Evolutionary conservation across 2,329 filamentous ascomycete genomes (phyloP).

Genomic region (Nannizziopsis arthrosporioides): DNA sequence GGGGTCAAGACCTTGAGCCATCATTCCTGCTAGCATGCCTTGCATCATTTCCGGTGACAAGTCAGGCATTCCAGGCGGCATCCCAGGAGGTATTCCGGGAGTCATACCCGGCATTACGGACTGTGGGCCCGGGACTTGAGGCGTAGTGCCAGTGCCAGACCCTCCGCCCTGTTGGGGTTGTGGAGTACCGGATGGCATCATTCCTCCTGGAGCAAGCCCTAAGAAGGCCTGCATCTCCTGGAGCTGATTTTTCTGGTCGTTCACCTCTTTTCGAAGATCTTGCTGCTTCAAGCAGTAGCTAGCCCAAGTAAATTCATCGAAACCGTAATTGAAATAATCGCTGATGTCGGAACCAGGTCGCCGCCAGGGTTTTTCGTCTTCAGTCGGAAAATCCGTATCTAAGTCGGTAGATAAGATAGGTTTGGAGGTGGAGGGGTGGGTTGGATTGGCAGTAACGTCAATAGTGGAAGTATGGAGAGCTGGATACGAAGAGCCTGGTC

Average conservation of each 20-base stretch:
- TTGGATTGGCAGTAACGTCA: slow-evolving; percentile 70
- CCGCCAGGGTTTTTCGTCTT: slow-evolving; percentile 84
- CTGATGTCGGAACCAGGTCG: slow-evolving; percentile 87
- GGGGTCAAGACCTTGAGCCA: slow-evolving; percentile 43
- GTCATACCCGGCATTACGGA: slow-evolving; percentile 35
- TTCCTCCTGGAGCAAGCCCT: slow-evolving; percentile 31
- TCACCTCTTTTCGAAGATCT: slow-evolving; percentile 61
- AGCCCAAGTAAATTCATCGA: slow-evolving; percentile 97
- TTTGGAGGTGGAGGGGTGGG: slow-evolving; percentile 61
- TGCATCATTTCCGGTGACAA: slow-evolving; percentile 48
- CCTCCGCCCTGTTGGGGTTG: slow-evolving; percentile 21
- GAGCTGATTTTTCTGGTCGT: slow-evolving; percentile 62
- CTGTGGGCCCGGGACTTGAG: slow-evolving; percentile 12
- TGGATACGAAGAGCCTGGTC: slow-evolving; percentile 53
- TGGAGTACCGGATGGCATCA: slow-evolving; percentile 31
- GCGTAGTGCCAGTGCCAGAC: slow-evolving; percentile 15
- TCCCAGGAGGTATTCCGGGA: slow-evolving; percentile 37
- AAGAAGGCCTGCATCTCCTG: slow-evolving; percentile 52
- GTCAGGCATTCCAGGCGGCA: slow-evolving; percentile 42
- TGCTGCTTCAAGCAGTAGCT: slow-evolving; percentile 87
- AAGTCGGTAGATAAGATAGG: slow-evolving; percentile 73
- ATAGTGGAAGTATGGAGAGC: slow-evolving; percentile 64
- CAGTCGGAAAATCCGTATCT: slow-evolving; percentile 58
- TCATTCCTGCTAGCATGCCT: slow-evolving; percentile 46
- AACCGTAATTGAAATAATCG: slow-evolving; percentile 98